These are phyloP conservation scores for Triticum turgidum DNA, from an alignment of 176 grass and related monocot species.

Conservation along the genomic window DNA sequence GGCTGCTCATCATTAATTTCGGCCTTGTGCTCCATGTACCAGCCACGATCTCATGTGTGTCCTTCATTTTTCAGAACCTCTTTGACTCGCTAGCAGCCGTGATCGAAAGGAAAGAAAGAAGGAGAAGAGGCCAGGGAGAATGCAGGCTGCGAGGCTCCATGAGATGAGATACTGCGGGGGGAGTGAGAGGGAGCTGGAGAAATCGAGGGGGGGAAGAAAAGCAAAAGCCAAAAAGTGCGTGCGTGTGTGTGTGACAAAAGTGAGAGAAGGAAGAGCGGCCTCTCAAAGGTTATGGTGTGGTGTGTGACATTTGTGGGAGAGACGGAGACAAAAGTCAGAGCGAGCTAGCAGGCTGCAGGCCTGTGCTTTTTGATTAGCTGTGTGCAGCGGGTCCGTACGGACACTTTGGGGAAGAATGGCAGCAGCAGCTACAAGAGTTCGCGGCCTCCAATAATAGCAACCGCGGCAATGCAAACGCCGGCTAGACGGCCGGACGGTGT, in stretches of 20 bases:
- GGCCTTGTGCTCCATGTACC: slow-evolving; percentile 5
- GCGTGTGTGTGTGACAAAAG: not conserved
- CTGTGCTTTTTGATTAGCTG: not conserved
- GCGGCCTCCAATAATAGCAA: slow-evolving; percentile 28
- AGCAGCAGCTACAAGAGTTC: slow-evolving; percentile 31
- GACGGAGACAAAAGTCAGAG: not conserved
- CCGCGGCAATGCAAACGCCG: not conserved
- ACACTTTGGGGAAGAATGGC: slow-evolving; percentile 23
- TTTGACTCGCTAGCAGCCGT: not conserved
- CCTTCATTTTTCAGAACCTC: not conserved
- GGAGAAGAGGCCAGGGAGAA: not conserved
- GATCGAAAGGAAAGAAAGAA: not conserved
- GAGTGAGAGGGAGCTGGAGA: not conserved
- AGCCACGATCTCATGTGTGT: not conserved
- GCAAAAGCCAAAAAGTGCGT: too few species aligned
- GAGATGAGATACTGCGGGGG: not conserved
- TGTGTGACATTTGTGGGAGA: not conserved
- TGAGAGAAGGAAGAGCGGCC: not conserved
- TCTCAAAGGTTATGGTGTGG: not conserved
- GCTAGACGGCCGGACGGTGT: not conserved
- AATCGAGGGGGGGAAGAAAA: too few species aligned
- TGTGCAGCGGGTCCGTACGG: slow-evolving; percentile 6
- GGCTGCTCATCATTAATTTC: not conserved
- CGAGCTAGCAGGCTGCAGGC: not conserved
- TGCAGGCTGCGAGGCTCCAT: not conserved